A percentile compares a stretch with the other conserved stretches of the same genome.
phyloP scores from a whole-genome alignment of 805 yeast species.

The Saccharomycopsis babjevae region DNA sequence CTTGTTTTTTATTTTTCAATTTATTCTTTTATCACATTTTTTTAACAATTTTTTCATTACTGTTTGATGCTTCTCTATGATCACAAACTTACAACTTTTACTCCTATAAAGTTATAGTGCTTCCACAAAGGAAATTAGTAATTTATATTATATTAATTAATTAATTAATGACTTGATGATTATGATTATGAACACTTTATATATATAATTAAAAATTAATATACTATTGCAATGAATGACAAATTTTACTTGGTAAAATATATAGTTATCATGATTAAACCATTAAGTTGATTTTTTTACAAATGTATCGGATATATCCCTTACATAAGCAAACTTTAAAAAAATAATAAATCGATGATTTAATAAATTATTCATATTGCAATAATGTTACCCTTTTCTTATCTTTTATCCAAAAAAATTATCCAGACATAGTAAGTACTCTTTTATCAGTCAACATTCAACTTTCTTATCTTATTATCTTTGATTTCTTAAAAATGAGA shows the following conservation, averaged over 20 bases:
- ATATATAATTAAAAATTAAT: not conserved
- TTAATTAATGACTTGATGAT: not conserved
- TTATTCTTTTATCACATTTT: not conserved
- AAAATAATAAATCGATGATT: too few species aligned
- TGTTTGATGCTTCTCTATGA: not conserved
- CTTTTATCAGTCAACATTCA: not conserved
- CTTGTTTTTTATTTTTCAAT: not conserved
- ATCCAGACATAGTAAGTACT: not conserved
- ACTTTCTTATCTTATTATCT: too few species aligned
- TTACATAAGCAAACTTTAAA: too few species aligned
- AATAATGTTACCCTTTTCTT: not conserved
- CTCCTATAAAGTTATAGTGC: not conserved
- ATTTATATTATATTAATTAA: not conserved
- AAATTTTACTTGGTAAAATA: too few species aligned
- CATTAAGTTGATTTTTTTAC: too few species aligned
- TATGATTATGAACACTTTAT: not conserved
- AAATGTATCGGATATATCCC: too few species aligned
- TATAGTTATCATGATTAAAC: too few species aligned
- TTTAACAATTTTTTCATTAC: not conserved
- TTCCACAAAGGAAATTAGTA: not conserved
- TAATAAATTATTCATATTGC: too few species aligned
- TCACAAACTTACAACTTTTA: not conserved
- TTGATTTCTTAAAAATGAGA: too few species aligned
- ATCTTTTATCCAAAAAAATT: not conserved
- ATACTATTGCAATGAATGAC: not conserved